Base-by-base conservation (phyloP, 1,284 basidiomycete genomes). In the Malassezia pachydermatis region DNA sequence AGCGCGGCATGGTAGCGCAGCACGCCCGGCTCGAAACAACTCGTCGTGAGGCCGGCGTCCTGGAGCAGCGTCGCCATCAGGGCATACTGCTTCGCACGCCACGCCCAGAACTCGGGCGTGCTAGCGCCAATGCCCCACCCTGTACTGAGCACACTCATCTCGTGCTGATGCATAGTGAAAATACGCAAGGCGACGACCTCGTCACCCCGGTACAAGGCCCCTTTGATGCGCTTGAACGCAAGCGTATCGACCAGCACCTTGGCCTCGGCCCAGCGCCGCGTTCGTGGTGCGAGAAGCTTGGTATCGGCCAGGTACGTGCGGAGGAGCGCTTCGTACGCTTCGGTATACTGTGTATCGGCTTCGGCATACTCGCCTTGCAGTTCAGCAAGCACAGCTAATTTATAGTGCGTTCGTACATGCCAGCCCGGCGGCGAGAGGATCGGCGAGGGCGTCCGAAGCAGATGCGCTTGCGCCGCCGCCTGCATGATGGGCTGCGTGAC, bases 81-180 rank as follows among this genome's bases (percentile, higher is more conserved):
- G 7, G 49, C 46, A 37, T 65, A 68, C 84, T 95, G 88, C 65
- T 89, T 78, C 7, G 86, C 84, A 43, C 89, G 77, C 92, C 90
- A 98, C 59, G 84, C 85, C 92, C 92, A 96, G 67, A 83, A 96
- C 71, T 96, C 94, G 60, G 86, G 94, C 0, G 87, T 94, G 62
- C 88, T 84, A 62, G 89, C 86, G n/a, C 89, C 89, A 45, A 96
- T 95, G 3, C 87, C 88, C 92, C 92, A 96, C 0, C 85, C 84
- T 6, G 84, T 78, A 8, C 86, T n/a, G n/a, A n/a, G n/a, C n/a
- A n/a, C n/a, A n/a, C n/a, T n/a, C n/a, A n/a, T n/a, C n/a, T n/a
- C n/a, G n/a, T n/a, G n/a, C n/a, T n/a, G n/a, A n/a, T n/a, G n/a
- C n/a, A n/a, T n/a, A n/a, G n/a, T n/a, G n/a, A n/a, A n/a, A n/a